Evolutionary conservation across 139 green algal species (phyloP), one percentile per base, ranked within the genome.

Genomic region (Limnomonas spitsbergensis): DNA sequence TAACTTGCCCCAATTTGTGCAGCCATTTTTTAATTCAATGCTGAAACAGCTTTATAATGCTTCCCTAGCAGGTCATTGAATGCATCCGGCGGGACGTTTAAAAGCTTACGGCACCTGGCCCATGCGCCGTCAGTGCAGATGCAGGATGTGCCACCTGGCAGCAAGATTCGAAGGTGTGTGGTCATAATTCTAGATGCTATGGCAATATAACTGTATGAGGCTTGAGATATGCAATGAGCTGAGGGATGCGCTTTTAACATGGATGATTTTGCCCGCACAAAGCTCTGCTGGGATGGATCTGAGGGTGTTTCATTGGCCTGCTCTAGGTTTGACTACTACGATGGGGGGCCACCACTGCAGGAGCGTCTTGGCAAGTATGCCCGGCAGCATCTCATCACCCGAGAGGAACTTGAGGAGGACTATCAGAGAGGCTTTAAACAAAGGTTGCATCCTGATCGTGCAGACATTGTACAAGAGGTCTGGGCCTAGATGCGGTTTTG

Each of bases 51-150:
- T n/a, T n/a, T n/a, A n/a, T n/a, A n/a, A n/a, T n/a, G n/a, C n/a
- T n/a, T n/a, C n/a, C n/a, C n/a, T n/a, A 70, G 95, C 3, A 90
- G 85, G 92, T 94, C 36, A 70, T 97, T 1, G 89, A 96, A 53
- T 81, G 80, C 34, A 91, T 97, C 54, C 84, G 77, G 66, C n/a
- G 52, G 2, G 77, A 89, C 40, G 72, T 94, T 97, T 27, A 87
- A 97, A 75, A 89, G 93, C 77, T 80, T 95, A 61, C 80, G 79
- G 0, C 71, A 87, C 56, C 76, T 97, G 14, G 82, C 83, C 3
- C 80, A 88, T 52, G 90, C 93, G 26, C 93, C 92, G 9, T 86
- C 86, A 1, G 89, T 91, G 77, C 83, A 89, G 79, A 89, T 91
- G 78, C 67, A 88, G 14, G 80, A 91, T 40, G 75, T 90, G 14